Evolutionary conservation across 495 filamentous ascomycete species (phyloP), one percentile per base, ranked within the genome.

Genomic region (Neurospora sp.): DNA sequence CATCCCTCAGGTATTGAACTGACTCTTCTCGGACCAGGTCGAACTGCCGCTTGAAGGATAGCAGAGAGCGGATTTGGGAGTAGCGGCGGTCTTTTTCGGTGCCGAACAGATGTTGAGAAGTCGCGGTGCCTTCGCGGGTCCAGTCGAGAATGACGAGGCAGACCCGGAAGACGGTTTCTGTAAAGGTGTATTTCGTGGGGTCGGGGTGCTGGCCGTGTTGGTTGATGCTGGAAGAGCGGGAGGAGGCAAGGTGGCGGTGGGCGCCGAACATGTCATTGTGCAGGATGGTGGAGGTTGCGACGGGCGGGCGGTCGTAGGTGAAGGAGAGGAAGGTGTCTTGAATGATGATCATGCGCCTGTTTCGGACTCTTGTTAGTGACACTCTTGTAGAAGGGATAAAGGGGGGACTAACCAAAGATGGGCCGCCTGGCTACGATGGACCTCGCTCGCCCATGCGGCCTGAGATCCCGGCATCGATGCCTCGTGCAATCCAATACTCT

Each of bases 301-400:
- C 35, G 41, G 70, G 40, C 8, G 70, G 70, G 18, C 70, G 37
- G 27, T 71, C 70, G 70, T 71, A 71, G 41, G 70, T 71, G 12
- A 71, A 35, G 40, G 40, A 59, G 22, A 71, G 40, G 39, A 71
- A 59, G 9, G 70, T 71, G 18, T 71, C 70, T 71, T 71, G 70
- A 7, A 42, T 38, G 22, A 71, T 45, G 27, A 71, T 44, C 18
- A 59, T 71, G 22, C 70, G 44, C 70, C 70, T 71, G 41, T 71
- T n/a, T 12, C 20, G 20, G 48, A 14, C 40, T 6, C 40, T 27
- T 1, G 48, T 59, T 27, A 44, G 44, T 22, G n/a, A 22, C 7
- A 35, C 31, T 35, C 31, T 35, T 35, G 31, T 35, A 4, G 1
- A 27, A 22, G 9, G 5, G 9, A 27, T 7, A 61, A 27, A 59